Conservation (phyloP, 2,329 filamentous ascomycete genomes). For the Trichoderma simmonsii region DNA sequence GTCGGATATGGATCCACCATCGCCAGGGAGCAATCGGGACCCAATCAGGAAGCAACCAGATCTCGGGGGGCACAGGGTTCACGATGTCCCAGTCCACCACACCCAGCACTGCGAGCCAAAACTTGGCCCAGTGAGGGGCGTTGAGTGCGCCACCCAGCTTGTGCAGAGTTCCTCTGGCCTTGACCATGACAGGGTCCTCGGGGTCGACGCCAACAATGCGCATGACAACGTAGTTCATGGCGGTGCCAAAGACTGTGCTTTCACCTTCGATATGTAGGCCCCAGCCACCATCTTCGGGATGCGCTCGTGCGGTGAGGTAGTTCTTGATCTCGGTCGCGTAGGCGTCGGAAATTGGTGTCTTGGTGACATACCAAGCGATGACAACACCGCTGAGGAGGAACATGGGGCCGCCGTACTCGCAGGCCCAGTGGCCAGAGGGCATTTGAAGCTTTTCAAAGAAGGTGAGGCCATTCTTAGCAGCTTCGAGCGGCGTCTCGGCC, state of each 20-base stretch:
- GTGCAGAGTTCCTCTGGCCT: slow-evolving; percentile 78
- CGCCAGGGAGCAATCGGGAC: slow-evolving; percentile 84
- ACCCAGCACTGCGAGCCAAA: slow-evolving; percentile 84
- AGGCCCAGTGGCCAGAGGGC: slow-evolving; percentile 88
- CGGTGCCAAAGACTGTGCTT: slow-evolving; percentile 85
- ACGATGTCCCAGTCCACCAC: slow-evolving; percentile 87
- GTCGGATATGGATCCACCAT: slow-evolving; percentile 98
- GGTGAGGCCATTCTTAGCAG: slow-evolving; percentile 75
- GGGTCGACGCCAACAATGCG: slow-evolving; percentile 79
- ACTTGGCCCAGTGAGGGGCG: slow-evolving; percentile 94
- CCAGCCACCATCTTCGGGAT: slow-evolving; percentile 93
- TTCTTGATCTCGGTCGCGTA: slow-evolving; percentile 87
- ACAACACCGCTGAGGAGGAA: slow-evolving; percentile 86
- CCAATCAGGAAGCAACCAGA: slow-evolving; percentile 93
- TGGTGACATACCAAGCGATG: slow-evolving; percentile 82
- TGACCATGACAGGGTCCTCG: slow-evolving; percentile 81
- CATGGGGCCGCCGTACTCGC: slow-evolving; percentile 97
- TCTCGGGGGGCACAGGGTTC: slow-evolving; percentile 87
- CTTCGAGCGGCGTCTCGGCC: slow-evolving; percentile 69
- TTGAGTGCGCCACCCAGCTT: slow-evolving; percentile 80
- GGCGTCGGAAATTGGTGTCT: slow-evolving; percentile 77
- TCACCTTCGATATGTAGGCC: slow-evolving; percentile 92
- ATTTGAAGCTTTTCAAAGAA: slow-evolving; percentile 92
- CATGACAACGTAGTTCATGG: slow-evolving; percentile 80
- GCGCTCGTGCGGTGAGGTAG: slow-evolving; percentile 81